Evolutionary conservation across 2,329 filamentous ascomycete genomes (phyloP).

Genomic region (Aspergillus carbonarius): DNA sequence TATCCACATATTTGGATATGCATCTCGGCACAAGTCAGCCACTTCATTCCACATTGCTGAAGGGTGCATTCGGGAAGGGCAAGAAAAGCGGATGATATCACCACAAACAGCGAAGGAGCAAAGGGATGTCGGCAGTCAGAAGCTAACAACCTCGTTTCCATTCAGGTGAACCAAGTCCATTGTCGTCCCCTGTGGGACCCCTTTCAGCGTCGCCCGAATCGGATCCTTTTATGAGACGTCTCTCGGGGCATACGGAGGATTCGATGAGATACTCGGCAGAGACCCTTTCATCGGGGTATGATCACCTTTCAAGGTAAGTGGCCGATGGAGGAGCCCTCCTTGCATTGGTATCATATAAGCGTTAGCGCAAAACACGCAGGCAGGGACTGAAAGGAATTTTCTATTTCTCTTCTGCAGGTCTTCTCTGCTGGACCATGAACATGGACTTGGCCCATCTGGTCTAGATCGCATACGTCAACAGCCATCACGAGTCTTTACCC

Average conservation of each 20-base stretch:
- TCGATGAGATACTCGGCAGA: conserved; percentile 75
- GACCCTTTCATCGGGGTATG: conserved; percentile 65
- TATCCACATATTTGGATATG: conserved; percentile 11
- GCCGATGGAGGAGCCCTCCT: conserved; percentile 17
- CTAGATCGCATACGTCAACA: conserved; percentile 92
- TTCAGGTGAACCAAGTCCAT: conserved; percentile 41
- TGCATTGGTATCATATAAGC: conserved; percentile 9
- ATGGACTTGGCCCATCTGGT: conserved; percentile 80
- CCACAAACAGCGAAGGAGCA: background rate
- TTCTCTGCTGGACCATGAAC: conserved; percentile 83
- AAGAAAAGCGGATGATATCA: background rate
- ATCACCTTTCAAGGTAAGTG: conserved; percentile 71
- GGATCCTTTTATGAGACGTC: conserved; percentile 45
- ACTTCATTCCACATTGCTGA: conserved; percentile 11
- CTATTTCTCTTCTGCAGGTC: conserved; percentile 55
- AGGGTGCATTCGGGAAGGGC: conserved; percentile 3
- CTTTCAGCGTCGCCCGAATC: conserved; percentile 38
- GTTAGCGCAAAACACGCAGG: conserved; percentile 1
- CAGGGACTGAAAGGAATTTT: conserved; percentile 17
- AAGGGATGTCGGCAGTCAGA: background rate
- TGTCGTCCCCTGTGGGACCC: conserved; percentile 39
- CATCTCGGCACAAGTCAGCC: conserved; percentile 9
- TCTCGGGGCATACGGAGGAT: conserved; percentile 54
- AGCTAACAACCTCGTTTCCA: conserved; percentile 16
- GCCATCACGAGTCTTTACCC: conserved; percentile 62